phyloP scores from a whole-genome alignment of 108 stramenopile genomes.

The Craspedostauros australis region DNA sequence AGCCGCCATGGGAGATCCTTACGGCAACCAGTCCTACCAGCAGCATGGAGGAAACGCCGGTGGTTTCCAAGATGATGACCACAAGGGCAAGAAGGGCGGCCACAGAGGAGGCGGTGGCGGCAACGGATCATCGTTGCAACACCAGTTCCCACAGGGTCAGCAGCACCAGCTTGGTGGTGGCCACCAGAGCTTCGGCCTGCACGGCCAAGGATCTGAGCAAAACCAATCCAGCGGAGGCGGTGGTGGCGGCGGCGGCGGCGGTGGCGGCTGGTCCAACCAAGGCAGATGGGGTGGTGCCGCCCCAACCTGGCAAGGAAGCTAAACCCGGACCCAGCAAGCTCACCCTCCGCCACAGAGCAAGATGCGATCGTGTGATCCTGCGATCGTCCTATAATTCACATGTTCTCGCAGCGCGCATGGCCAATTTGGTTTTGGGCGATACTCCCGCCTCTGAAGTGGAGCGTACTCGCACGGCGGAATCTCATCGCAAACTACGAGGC shows the following conservation, averaged over 20 bases:
- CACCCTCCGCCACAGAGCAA: no score
- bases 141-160: constrained; percentile 51
- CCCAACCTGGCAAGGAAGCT: constrained; percentile 35
- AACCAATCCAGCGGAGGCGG: constrained; percentile 27
- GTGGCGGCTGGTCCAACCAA: constrained; percentile 43
- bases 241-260: constrained; percentile 48
- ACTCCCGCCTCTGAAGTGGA: no score
- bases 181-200: constrained; percentile 57
- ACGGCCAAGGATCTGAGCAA: constrained; percentile 31
- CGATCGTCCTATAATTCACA: no score
- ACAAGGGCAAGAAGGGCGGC: constrained; percentile 52
- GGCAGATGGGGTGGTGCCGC: constrained; percentile 38
- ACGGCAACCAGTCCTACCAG: constrained; percentile 30
- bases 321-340: not conserved
- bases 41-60: constrained; percentile 39
- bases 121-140: constrained; percentile 34
- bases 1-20: constrained; percentile 42
- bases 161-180: constrained; percentile 22
- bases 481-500: no score
- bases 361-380: no score
- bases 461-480: no score
- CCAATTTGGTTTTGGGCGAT: no score
- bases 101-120: constrained; percentile 43
- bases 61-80: constrained; percentile 50
- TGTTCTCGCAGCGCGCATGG: no score